A percentile compares a stretch with the other conserved stretches of the same genome.
Evolutionary conservation across 371 early-diverging fungal genomes (phyloP).

Genomic region (Rhizopus delemar): DNA sequence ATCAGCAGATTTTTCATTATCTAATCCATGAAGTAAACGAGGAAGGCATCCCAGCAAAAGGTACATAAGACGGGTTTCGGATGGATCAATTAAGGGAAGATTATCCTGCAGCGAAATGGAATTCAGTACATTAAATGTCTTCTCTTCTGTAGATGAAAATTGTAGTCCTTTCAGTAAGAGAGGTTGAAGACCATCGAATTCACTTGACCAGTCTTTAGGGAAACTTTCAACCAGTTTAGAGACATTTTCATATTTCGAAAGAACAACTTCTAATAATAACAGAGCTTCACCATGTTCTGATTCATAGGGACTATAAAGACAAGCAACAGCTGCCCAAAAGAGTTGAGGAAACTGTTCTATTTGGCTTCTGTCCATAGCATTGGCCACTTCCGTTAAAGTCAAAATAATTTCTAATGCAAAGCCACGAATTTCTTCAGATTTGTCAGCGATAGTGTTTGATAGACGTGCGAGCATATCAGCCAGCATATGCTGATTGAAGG

Average conservation of each 20-base stretch:
- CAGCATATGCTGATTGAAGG: slow-evolving; percentile 77
- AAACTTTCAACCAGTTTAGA: slow-evolving; percentile 49
- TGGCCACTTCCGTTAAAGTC: slow-evolving; percentile 70
- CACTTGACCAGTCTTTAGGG: slow-evolving; percentile 77
- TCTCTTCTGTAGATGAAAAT: slow-evolving; percentile 62
- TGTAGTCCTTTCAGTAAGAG: slow-evolving; percentile 75
- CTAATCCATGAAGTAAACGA: slow-evolving; percentile 66
- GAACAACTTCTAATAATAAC: slow-evolving; percentile 61
- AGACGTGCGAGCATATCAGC: slow-evolving; percentile 83
- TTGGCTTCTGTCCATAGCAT: slow-evolving; percentile 55
- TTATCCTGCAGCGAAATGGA: slow-evolving; percentile 56
- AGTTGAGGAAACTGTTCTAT: slow-evolving; percentile 75
- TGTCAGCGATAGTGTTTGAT: slow-evolving; percentile 84
- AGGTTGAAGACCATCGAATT: slow-evolving; percentile 77
- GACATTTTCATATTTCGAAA: slow-evolving; percentile 45
- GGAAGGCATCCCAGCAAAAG: slow-evolving; percentile 72
- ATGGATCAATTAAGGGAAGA: slow-evolving; percentile 67
- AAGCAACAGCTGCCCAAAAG: slow-evolving; percentile 82
- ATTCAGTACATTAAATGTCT: slow-evolving; percentile 36
- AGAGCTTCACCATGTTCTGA: slow-evolving; percentile 76
- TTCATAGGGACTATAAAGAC: slow-evolving; percentile 75
- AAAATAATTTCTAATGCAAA: slow-evolving; percentile 86
- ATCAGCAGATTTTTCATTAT: slow-evolving; percentile 28
- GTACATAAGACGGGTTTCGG: slow-evolving; percentile 62
- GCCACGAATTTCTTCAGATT: slow-evolving; percentile 78